Evolutionary conservation across 257 asterid genomes (phyloP), one percentile per base, ranked within the genome.

Genomic region (Perilla frutescens): DNA sequence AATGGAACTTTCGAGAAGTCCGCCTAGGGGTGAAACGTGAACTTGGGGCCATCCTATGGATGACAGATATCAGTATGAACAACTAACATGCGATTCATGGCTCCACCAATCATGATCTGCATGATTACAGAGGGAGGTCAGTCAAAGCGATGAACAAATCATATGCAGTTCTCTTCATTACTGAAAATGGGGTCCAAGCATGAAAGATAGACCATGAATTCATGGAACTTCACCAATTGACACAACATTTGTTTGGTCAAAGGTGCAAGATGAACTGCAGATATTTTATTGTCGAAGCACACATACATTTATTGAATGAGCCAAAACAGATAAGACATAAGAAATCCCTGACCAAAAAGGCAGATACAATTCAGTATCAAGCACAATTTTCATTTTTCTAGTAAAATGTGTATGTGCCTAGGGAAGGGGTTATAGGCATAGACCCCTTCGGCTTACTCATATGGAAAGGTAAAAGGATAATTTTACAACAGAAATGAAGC

Each of bases 41-140:
- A 79, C 91, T 79, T 69, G 81, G 85, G 80, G 89, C 93, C 96
- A 89, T 86, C 68, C 70, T 84, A 80, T 4, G 53, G 36, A 69
- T 65, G 77, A 72, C 73, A 54, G 77, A 14, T 44, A 45, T 68
- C 66, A 48, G 65, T 76, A 62, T 49, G 55, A 59, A 40, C 12
- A 48, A 78, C 68, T 72, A 77, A 50, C 44, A 15, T 41, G 58
- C 72, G 70, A 60, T 71, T 48, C 83, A 66, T 66, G 68, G 81
- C 78, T 79, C 81, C 57, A 50, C 76, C 79, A 49, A 61, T 75
- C 69, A 65, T 65, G 55, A 68, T 75, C 92, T 87, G 95, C 75
- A 85, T 9, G 40, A 67, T 51, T 67, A 26, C 55, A 71, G 62
- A 77, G 69, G 68, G 8, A 1, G 15, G 41, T 57, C 37, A 67